These are phyloP conservation scores for Mucor plumbeus DNA, from an alignment of 371 early-diverging fungal genomes.

Conservation along the genomic window DNA sequence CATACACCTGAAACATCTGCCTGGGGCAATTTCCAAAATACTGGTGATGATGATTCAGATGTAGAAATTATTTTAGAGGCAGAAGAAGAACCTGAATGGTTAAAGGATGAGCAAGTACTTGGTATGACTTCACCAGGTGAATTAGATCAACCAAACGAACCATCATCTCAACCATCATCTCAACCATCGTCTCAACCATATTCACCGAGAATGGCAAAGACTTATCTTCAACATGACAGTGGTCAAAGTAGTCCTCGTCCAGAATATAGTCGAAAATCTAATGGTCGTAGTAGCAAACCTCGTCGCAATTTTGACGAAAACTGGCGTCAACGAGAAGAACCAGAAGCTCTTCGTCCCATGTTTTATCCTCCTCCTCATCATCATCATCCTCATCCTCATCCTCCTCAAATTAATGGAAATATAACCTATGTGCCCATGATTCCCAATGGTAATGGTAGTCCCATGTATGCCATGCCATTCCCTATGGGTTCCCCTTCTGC, in stretches of 20 bases:
- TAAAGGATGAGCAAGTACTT: slow-evolving; percentile 23
- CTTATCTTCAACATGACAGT: slow-evolving; percentile 1
- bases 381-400: not conserved
- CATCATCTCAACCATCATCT: not conserved
- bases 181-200: not conserved
- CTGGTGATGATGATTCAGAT: slow-evolving; percentile 42
- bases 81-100: slow-evolving; percentile 27
- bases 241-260: slow-evolving; percentile 10
- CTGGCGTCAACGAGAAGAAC: slow-evolving; percentile 22
- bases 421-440: slow-evolving; percentile 29
- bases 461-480: slow-evolving; percentile 33
- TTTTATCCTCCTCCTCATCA: slow-evolving; percentile 24
- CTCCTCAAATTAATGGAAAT: slow-evolving; percentile 10
- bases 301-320: slow-evolving; percentile 21
- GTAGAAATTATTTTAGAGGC: slow-evolving; percentile 48
- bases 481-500: slow-evolving; percentile 20
- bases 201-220: not conserved
- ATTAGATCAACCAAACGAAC: not conserved
- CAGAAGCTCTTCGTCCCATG: not conserved
- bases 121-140: slow-evolving; percentile 33
- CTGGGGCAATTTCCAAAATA: slow-evolving; percentile 3
- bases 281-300: not conserved
- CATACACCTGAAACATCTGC: not conserved
- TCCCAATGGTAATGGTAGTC: slow-evolving; percentile 24
- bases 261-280: not conserved